These are phyloP conservation scores for Podila epigama DNA, from an alignment of 192 early-diverging fungal species.

Conservation along the genomic window DNA sequence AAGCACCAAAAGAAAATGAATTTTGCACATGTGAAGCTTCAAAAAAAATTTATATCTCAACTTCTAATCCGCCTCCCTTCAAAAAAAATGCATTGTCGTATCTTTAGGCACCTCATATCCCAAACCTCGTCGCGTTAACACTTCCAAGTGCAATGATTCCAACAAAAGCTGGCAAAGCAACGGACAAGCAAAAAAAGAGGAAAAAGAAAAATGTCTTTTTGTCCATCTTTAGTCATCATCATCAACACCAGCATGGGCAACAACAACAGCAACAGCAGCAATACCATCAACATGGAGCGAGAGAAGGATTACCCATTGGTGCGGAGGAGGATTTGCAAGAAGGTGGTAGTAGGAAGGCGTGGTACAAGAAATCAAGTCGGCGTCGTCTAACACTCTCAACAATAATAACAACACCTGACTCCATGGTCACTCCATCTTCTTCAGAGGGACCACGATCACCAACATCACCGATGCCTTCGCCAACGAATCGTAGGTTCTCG, in stretches of 20 bases:
- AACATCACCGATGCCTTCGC: not conserved
- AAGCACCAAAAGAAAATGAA: too few species aligned
- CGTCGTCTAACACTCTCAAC: not conserved
- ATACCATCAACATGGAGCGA: not conserved
- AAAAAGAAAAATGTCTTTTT: constrained; percentile 15
- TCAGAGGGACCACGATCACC: not conserved
- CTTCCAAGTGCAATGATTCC: constrained; percentile 9
- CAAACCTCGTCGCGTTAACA: not conserved
- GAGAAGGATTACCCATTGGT: too few species aligned
- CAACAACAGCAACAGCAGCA: not conserved
- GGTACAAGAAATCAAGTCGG: not conserved
- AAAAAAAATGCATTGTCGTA: too few species aligned
- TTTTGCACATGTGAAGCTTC: too few species aligned
- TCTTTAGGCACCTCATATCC: too few species aligned
- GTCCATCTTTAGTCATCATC: constrained; percentile 13
- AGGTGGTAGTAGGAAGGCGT: not conserved
- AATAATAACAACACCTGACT: not conserved
- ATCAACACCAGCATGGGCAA: not conserved
- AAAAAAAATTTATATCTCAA: not conserved
- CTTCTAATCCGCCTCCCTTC: too few species aligned
- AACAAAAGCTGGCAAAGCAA: too few species aligned
- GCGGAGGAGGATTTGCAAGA: too few species aligned
- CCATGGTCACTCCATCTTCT: not conserved
- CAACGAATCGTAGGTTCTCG: not conserved
- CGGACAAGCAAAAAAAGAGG: not conserved